Percentiles rank a stretch among this genome's conserved stretches.
phyloP scores from a whole-genome alignment of 2,329 filamentous ascomycete genomes.

The Ustulina deusta region DNA sequence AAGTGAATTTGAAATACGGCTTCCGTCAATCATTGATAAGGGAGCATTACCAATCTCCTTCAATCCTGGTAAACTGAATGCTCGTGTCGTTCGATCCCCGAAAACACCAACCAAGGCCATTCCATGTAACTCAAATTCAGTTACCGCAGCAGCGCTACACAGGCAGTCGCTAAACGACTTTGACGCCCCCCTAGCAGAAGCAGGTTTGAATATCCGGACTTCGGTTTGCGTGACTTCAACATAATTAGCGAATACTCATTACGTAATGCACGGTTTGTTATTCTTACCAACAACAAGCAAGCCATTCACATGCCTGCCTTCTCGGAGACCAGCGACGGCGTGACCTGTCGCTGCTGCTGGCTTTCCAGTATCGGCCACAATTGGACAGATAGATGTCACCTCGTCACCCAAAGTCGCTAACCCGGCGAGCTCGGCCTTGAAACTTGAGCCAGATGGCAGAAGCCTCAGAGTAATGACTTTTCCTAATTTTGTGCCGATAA shows the following conservation, averaged over 20 bases:
- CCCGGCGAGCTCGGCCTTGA: constrained; percentile 79
- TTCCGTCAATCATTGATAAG: constrained; percentile 78
- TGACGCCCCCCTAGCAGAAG: constrained; percentile 87
- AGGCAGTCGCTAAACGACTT: constrained; percentile 87
- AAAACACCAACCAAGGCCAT: constrained; percentile 87
- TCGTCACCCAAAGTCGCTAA: constrained; percentile 73
- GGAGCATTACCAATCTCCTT: constrained; percentile 81
- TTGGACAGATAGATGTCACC: constrained; percentile 81
- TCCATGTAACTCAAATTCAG: constrained; percentile 79
- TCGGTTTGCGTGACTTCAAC: constrained; percentile 72
- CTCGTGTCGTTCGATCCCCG: constrained; percentile 81
- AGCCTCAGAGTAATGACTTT: constrained; percentile 92
- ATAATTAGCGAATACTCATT: constrained; percentile 41
- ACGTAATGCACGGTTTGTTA: neutral
- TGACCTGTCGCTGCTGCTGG: constrained; percentile 80
- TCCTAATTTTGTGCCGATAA: constrained; percentile 88
- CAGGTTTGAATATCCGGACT: constrained; percentile 88
- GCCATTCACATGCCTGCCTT: constrained; percentile 81
- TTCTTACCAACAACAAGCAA: constrained; percentile 77
- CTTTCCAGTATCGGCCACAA: constrained; percentile 81
- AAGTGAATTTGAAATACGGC: constrained; percentile 74
- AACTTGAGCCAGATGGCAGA: constrained; percentile 79
- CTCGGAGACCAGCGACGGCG: constrained; percentile 80
- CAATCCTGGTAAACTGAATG: constrained; percentile 87
- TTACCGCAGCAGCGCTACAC: constrained; percentile 84